Conservation (phyloP, 2,329 filamentous ascomycete species). For the Penicillium sp. region DNA sequence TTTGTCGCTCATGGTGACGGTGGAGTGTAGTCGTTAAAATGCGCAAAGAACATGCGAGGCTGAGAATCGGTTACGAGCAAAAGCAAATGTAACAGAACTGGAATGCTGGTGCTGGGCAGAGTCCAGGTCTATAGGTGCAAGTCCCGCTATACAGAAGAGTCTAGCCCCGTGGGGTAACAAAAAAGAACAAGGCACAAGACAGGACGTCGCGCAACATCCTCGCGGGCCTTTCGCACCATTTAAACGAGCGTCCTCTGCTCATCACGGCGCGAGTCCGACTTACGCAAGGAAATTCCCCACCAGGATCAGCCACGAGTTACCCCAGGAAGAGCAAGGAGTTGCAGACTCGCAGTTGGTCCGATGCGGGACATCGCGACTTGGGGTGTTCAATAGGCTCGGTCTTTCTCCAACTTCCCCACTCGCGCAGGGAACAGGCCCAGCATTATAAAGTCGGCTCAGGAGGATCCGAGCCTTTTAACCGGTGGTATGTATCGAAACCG, state of each 20-base stretch:
- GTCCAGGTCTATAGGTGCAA: neutral
- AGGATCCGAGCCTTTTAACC: neutral
- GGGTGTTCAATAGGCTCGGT: neutral
- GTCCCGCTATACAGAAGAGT: neutral
- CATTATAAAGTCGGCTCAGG: neutral
- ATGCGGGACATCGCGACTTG: slow-evolving; percentile 8
- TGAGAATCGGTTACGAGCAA: too few relatives aligned
- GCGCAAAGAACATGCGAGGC: too few relatives aligned
- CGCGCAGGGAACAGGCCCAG: neutral
- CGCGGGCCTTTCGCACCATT: slow-evolving; percentile 3
- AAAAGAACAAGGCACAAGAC: neutral
- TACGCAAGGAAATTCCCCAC: slow-evolving; percentile 15
- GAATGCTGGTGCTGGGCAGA: neutral
- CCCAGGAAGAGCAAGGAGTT: slow-evolving; percentile 13
- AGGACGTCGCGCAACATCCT: neutral
- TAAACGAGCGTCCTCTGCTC: slow-evolving; percentile 4
- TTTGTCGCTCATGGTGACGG: slow-evolving; percentile 37
- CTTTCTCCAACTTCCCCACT: slow-evolving; percentile 1
- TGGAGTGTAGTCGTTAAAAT: neutral
- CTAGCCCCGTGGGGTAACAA: neutral
- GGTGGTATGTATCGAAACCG: neutral
- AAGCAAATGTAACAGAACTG: too few relatives aligned
- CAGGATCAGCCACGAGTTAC: slow-evolving; percentile 18
- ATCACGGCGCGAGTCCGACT: slow-evolving; percentile 15
- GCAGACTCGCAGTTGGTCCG: slow-evolving; percentile 4